phyloP scores from a whole-genome alignment of 2,329 filamentous ascomycete genomes.

The Botrytis squamosa region DNA sequence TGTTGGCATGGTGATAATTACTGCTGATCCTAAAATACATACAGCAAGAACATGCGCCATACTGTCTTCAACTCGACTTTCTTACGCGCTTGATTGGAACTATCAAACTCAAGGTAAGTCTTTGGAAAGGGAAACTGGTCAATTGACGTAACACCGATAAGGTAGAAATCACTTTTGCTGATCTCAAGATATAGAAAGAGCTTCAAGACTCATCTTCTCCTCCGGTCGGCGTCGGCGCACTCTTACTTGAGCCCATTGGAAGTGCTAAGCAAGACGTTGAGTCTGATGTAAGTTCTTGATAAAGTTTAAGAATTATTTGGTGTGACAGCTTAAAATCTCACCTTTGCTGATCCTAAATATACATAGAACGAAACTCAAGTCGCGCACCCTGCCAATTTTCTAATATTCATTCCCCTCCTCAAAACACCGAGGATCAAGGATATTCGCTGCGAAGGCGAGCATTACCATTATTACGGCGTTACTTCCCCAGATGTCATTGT shows the following conservation, averaged over 20 bases:
- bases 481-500: neutral
- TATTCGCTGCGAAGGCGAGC: neutral
- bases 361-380: neutral
- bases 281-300: neutral
- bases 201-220: neutral
- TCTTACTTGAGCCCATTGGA: neutral
- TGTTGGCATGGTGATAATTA: neutral
- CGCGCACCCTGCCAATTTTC: neutral
- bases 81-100: neutral
- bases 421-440: neutral
- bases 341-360: neutral
- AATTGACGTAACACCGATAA: no score
- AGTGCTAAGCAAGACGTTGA: neutral
- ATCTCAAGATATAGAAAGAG: neutral
- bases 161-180: neutral
- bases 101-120: neutral
- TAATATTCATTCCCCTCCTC: neutral
- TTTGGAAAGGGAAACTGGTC: neutral
- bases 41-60: neutral
- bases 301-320: no score
- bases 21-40: neutral
- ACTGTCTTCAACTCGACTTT: neutral
- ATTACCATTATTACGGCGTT: conserved; percentile 9
- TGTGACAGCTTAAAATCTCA: neutral
- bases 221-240: neutral